Evolutionary conservation across 2,329 filamentous ascomycete genomes (phyloP), one percentile per base, ranked within the genome.

Genomic region (Pseudopithomyces chartarum): DNA sequence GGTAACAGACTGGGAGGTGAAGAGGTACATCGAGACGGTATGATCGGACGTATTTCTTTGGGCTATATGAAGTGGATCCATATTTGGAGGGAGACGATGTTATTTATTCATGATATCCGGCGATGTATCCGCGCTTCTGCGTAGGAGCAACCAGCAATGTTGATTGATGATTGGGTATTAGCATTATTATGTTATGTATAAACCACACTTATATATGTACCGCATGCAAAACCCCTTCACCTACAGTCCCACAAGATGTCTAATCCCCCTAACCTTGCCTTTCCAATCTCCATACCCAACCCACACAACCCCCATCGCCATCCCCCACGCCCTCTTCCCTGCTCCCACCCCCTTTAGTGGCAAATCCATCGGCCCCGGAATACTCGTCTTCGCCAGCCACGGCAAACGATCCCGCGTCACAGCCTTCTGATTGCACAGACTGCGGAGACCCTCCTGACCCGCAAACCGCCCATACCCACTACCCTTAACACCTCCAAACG

Each of bases 381-480:
- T 97, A 5, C 83, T 81, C 6, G 95, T 99, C 61, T 88, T 82
- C 59, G 85, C 71, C 29, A 57, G 17, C 26, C 72, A 73, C 0
- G 82, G 80, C 69, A 81, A 85, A 73, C 88, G 82, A 79, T 99
- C 95, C 59, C 87, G 82, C 70, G 92, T 97, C 32, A 99, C 81
- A 55, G 89, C 87, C 81, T 99, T 99, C 62, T 87, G 76, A 76
- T 98, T 97, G 76, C 92, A 97, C 53, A 99, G 73, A 3, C 88
- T 88, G 34, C 91, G 83, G 20, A 99, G 78, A 0, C 95, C 95
- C 74, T 99, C 95, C 63, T 90, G 88, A 22, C 92, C 95, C 0
- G 92, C 94, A 77, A 99, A 99, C 2, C 94, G 84, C 1, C 95
- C 95, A 74, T 98, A 98, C 0, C 81, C 95, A 22, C 90, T 96